Evolutionary conservation across 2,329 filamentous ascomycete species (phyloP).

Genomic region (Rutstroemia sp.): DNA sequence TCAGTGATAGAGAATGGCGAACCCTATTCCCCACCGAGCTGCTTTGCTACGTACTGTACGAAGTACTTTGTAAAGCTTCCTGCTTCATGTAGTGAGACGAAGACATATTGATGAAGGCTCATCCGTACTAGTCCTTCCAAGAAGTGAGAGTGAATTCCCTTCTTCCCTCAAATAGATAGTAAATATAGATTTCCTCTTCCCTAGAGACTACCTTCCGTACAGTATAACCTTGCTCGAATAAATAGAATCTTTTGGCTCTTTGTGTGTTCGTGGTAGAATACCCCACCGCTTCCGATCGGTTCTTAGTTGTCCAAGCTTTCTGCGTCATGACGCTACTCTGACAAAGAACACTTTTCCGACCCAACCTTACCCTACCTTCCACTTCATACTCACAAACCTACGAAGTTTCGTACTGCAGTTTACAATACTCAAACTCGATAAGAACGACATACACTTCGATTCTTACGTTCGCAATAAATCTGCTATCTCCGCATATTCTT

Average conservation of each 20-base stretch:
- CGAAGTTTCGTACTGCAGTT: no score
- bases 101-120: no score
- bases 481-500: background rate
- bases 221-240: background rate
- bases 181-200: no score
- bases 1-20: no score
- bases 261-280: background rate
- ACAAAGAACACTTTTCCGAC: conserved; percentile 7
- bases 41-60: no score
- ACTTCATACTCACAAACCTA: background rate
- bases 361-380: background rate
- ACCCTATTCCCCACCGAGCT: no score
- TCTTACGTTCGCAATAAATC: background rate
- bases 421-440: background rate
- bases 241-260: background rate
- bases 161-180: no score
- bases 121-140: no score
- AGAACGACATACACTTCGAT: conserved; percentile 6
- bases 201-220: background rate
- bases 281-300: conserved; percentile 1
- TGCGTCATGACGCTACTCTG: conserved; percentile 6
- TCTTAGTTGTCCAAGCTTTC: conserved; percentile 4
- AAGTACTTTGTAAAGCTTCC: no score
- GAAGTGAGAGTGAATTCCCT: no score
- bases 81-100: no score